These are phyloP conservation scores for Clonostachys sp. DNA, from an alignment of 2,329 filamentous ascomycete species.

Conservation along the genomic window DNA sequence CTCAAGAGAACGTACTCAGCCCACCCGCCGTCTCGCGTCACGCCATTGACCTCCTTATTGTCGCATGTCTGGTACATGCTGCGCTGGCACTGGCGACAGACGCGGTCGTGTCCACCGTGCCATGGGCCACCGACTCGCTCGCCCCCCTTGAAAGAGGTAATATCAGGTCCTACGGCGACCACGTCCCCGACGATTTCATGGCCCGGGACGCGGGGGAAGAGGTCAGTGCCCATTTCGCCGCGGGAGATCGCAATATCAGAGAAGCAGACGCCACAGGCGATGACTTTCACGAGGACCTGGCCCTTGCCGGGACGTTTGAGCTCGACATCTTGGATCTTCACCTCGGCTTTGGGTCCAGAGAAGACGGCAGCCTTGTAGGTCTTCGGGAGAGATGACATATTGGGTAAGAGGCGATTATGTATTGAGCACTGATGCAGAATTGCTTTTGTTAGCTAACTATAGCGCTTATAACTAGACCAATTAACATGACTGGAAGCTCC, in stretches of 20 bases:
- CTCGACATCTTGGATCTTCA: slow-evolving; percentile 54
- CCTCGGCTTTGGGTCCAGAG: slow-evolving; percentile 41
- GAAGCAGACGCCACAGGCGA: slow-evolving; percentile 70
- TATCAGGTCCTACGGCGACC: slow-evolving; percentile 52
- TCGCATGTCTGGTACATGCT: slow-evolving; percentile 67
- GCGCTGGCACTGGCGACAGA: slow-evolving; percentile 59
- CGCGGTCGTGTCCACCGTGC: slow-evolving; percentile 50
- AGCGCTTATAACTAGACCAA: too few species aligned
- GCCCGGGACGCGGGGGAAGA: slow-evolving; percentile 60
- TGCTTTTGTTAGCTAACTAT: too few species aligned
- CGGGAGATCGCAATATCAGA: slow-evolving; percentile 46
- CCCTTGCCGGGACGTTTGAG: slow-evolving; percentile 50
- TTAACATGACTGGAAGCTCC: too few species aligned
- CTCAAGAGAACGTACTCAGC: slow-evolving; percentile 59
- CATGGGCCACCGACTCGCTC: slow-evolving; percentile 56
- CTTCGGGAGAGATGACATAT: slow-evolving; percentile 46
- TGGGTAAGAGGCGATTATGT: too few species aligned
- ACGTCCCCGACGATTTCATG: slow-evolving; percentile 70
- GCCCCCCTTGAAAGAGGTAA: slow-evolving; percentile 55
- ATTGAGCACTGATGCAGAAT: too few species aligned
- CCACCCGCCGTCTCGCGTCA: slow-evolving; percentile 62
- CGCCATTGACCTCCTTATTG: slow-evolving; percentile 58
- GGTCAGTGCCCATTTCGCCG: slow-evolving; percentile 44
- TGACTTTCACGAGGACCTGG: slow-evolving; percentile 65
- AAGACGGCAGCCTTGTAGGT: slow-evolving; percentile 65